Evolutionary conservation across 2,329 filamentous ascomycete species (phyloP).

Genomic region (Aspergillus pseudoglaucus): DNA sequence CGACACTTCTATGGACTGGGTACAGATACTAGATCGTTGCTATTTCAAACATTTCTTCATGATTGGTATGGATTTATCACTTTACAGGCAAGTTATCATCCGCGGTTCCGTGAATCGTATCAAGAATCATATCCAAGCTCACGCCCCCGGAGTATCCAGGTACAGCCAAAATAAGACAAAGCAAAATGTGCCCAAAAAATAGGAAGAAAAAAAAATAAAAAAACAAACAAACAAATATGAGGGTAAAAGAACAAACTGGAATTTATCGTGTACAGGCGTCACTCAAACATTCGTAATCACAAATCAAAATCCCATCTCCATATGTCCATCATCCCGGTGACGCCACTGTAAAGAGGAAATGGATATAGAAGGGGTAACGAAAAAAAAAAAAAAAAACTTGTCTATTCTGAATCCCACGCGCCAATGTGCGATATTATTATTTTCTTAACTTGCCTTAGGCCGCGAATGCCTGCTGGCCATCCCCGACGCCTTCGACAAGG

Average conservation of each 20-base stretch:
- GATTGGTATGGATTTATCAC: too few relatives aligned
- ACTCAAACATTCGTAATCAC: constrained; percentile 1
- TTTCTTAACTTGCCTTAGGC: constrained; percentile 12
- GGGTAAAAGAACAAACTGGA: constrained; percentile 2
- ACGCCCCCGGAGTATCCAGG: too few relatives aligned
- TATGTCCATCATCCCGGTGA: constrained; percentile 12
- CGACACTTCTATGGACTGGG: neutral
- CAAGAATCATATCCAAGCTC: too few relatives aligned
- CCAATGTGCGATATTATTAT: constrained; percentile 5
- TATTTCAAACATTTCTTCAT: too few relatives aligned
- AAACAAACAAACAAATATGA: neutral
- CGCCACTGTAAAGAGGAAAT: constrained; percentile 2
- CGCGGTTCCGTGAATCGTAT: neutral
- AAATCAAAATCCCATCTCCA: constrained; percentile 2
- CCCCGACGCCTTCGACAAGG: constrained; percentile 19
- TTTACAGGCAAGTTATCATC: too few relatives aligned
- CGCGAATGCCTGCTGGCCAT: constrained; percentile 19
- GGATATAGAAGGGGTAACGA: neutral
- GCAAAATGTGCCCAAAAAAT: neutral
- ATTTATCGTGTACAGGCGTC: constrained; percentile 12
- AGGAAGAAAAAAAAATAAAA: neutral
- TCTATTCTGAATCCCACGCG: neutral
- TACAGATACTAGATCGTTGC: constrained; percentile 2
- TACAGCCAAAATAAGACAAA: neutral
- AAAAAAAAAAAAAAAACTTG: neutral